These are phyloP conservation scores for Plectosphaerella sp. DNA, from an alignment of 2,329 filamentous ascomycete species.

Conservation along the genomic window DNA sequence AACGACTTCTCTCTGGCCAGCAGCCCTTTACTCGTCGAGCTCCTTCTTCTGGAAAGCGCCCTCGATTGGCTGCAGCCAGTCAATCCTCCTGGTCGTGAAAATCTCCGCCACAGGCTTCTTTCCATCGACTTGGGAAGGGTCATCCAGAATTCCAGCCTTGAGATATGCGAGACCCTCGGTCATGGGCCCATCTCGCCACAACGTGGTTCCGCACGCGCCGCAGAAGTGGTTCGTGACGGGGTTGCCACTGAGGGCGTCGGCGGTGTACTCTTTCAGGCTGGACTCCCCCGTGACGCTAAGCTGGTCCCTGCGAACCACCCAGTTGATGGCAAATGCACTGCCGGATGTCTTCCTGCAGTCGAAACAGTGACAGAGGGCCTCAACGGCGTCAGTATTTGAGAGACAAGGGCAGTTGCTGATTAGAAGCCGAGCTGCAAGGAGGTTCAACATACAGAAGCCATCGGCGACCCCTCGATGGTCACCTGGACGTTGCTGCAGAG, in stretches of 20 bases:
- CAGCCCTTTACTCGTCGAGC: background rate
- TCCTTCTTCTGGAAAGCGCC: slow-evolving; percentile 3
- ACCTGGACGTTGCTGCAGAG: slow-evolving; percentile 5
- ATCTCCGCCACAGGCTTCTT: slow-evolving; percentile 1
- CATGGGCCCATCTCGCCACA: slow-evolving; percentile 2
- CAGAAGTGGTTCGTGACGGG: slow-evolving; percentile 5
- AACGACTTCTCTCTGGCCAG: background rate
- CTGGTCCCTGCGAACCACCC: background rate
- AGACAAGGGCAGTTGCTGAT: background rate
- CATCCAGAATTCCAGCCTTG: slow-evolving; percentile 4
- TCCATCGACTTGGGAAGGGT: background rate
- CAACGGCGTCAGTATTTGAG: background rate
- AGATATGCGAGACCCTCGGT: slow-evolving; percentile 1
- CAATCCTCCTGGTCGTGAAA: background rate
- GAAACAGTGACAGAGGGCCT: slow-evolving; percentile 7
- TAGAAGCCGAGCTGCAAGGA: no score
- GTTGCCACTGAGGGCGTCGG: slow-evolving; percentile 3
- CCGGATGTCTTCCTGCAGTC: slow-evolving; percentile 6
- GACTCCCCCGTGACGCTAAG: background rate
- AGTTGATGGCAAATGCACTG: slow-evolving; percentile 5
- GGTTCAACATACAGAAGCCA: slow-evolving; percentile 1
- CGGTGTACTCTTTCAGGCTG: background rate
- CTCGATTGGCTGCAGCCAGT: background rate
- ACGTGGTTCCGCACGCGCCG: background rate
- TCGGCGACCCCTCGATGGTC: background rate